These are phyloP conservation scores for Colletotrichum sp. DNA, from an alignment of 2,329 filamentous ascomycete species.

Conservation along the genomic window DNA sequence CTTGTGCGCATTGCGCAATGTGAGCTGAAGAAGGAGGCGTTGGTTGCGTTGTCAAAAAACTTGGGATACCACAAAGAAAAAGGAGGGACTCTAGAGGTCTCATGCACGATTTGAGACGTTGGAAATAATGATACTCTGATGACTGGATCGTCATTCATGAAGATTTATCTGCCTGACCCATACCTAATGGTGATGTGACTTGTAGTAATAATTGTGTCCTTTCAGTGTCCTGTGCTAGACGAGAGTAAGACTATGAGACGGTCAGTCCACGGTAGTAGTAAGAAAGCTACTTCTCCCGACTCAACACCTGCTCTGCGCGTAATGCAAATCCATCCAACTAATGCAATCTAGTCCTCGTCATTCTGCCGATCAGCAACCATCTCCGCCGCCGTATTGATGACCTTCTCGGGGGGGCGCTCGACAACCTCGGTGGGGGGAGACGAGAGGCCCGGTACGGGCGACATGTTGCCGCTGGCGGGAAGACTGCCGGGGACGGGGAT, in stretches of 20 bases:
- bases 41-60: not conserved
- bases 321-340: not conserved
- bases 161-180: not conserved
- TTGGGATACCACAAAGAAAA: constrained; percentile 9
- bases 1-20: not conserved
- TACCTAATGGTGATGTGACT: not conserved
- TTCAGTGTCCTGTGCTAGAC: not conserved
- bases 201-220: not conserved
- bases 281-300: not conserved
- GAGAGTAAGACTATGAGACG: not conserved
- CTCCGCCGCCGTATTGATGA: constrained; percentile 54
- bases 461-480: constrained; percentile 42
- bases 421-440: constrained; percentile 49
- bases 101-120: not conserved
- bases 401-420: constrained; percentile 50
- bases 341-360: constrained; percentile 50
- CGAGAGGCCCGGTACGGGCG: constrained; percentile 54
- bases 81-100: not conserved
- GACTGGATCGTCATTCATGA: constrained; percentile 6
- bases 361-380: constrained; percentile 57
- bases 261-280: not conserved
- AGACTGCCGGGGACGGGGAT: constrained; percentile 68
- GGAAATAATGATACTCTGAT: constrained; percentile 9
- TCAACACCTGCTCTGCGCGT: not conserved
- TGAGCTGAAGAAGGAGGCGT: not conserved